A percentile compares a stretch with the other conserved stretches of the same genome.
These are phyloP conservation scores for Thelephora terrestris DNA, from an alignment of 1,284 basidiomycete genomes.

Conservation along the genomic window DNA sequence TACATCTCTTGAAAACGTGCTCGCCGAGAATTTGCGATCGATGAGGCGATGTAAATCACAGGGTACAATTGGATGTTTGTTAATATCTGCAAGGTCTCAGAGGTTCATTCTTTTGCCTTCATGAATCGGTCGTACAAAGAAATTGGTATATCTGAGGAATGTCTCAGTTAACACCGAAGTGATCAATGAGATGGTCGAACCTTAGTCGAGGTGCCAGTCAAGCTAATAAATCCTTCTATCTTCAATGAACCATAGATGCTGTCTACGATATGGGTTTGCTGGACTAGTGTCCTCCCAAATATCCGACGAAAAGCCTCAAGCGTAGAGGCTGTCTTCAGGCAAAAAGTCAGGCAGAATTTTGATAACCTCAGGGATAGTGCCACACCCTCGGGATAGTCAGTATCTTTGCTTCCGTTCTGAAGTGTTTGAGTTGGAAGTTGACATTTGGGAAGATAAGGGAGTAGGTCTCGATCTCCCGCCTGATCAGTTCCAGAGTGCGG, in stretches of 20 bases:
- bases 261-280: slow-evolving; percentile 62
- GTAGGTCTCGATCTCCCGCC: slow-evolving; percentile 60
- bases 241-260: slow-evolving; percentile 38
- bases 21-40: slow-evolving; percentile 53
- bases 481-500: slow-evolving; percentile 54
- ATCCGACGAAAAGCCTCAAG: slow-evolving; percentile 55
- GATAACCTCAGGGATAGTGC: neutral
- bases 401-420: slow-evolving; percentile 30
- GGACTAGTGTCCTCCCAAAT: slow-evolving; percentile 51
- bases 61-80: slow-evolving; percentile 59
- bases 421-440: slow-evolving; percentile 58
- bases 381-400: slow-evolving; percentile 56
- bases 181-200: slow-evolving; percentile 27
- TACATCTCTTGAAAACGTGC: slow-evolving; percentile 64
- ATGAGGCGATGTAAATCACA: slow-evolving; percentile 67
- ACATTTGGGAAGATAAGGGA: slow-evolving; percentile 65
- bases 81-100: slow-evolving; percentile 50
- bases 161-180: slow-evolving; percentile 4
- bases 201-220: slow-evolving; percentile 65
- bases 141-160: slow-evolving; percentile 65
- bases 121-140: slow-evolving; percentile 48
- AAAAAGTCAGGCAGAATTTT: too few relatives aligned
- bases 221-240: slow-evolving; percentile 73
- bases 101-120: neutral
- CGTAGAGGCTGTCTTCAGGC: slow-evolving; percentile 47